Evolutionary conservation across 495 filamentous ascomycete species (phyloP), one percentile per base, ranked within the genome.

Genomic region (Xylaria curta): DNA sequence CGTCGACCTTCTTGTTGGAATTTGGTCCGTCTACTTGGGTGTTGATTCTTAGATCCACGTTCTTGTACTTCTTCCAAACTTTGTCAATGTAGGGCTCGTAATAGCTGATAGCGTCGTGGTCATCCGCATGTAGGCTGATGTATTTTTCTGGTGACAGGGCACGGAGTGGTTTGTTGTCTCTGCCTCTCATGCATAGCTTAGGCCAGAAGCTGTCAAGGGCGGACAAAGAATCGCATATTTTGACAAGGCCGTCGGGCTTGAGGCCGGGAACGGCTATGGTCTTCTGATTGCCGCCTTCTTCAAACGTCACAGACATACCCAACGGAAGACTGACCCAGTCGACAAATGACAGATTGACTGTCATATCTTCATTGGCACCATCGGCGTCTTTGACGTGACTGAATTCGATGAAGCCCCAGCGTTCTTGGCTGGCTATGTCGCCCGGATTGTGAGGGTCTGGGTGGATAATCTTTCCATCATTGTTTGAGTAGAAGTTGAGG

Each of bases 371-470:
- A 10, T 59, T 49, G 10, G 42, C 53, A 10, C 12, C 38, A 74
- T 89, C 85, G 17, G 78, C 69, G 63, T 76, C 79, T 33, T 44
- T 59, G 7, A 61, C 75, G 19, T 79, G 73, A 21, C 78, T 81
- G 17, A 84, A 74, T 70, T 84, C 82, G 26, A 82, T 75, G 71
- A 83, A 84, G 33, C 82, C 81, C 82, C 81, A 84, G 51, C 75
- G 76, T 24, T 85, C 79, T 49, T 86, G 82, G 70, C 86, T 85
- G 70, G 90, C 90, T 0, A 87, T 80, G 70, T 92, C 90, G 0
- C 82, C 79, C 1, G 84, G 82, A 70, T 91, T 92, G 31, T 68
- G 54, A 2, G 70, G 70, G 31, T 71, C 69, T 1, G 69, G 69
- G 0, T 71, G 61, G 21, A 71, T 51, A 36, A 71, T 71, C 1